Evolutionary conservation across 441 rosid species (phyloP), one percentile per base, ranked within the genome.

Genomic region (Codiaeum variegatum): DNA sequence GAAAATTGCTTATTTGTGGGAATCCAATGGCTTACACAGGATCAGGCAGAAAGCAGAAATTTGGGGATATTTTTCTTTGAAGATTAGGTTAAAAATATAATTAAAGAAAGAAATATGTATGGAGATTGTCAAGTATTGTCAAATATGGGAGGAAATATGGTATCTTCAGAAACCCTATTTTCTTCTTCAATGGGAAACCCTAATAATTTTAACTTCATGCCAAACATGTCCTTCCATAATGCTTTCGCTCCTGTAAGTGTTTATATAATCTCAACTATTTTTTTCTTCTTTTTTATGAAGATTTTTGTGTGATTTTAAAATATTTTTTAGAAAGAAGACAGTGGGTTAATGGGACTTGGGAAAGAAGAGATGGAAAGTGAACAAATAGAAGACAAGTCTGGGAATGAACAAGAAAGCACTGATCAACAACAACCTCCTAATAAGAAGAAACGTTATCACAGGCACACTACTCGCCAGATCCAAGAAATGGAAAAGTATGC

Each of bases 401-500:
- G 88, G 44, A 90, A 86, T 59, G 97, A 93, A 72, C 82, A 74
- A 64, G 92, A 88, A 46, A 83, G 73, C 69, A 85, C 77, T 29
- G 85, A 80, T 56, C 86, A 76, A 18, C 81, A 80, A 61, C 86
- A 76, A 18, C 81, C 85, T 0, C 63, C 75, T 3, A 91, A 40
- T 10, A 40, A 93, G 87, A 93, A 88, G 86, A 91, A 93, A 78
- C 96, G 94, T 65, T 90, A 91, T 76, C 96, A 91, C 38, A 80
- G 98, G 29, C 98, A 93, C 80, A 93, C 97, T 71, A 80, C 88
- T 72, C 91, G 83, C 52, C 98, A 93, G 93, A 93, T 93, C 88
- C 92, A 89, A 82, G 93, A 91, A 81, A 85, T 93, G 98, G 98
- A 93, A 89, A 81, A 93, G 98, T 93, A 93, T 55, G 76, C 29